Conservation (phyloP, 1,284 basidiomycete species). For the Gymnopus androsaceus region DNA sequence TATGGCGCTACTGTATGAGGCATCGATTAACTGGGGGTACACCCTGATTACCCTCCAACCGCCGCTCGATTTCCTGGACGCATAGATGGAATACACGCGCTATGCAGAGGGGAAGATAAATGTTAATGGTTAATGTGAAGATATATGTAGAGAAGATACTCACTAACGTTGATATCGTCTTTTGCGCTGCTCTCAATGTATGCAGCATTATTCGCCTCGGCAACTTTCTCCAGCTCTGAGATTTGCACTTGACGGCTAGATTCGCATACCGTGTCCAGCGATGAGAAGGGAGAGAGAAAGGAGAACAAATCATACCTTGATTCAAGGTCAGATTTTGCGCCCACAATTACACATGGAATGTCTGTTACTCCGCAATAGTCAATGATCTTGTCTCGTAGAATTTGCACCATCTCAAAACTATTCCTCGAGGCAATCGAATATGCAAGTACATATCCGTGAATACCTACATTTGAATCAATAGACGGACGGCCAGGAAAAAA, state of each 20-base stretch:
- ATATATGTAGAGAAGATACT: conserved; percentile 36
- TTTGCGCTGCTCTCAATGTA: conserved; percentile 92
- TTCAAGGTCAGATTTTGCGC: conserved; percentile 89
- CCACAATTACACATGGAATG: conserved; percentile 95
- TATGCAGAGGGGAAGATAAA: conserved; percentile 31
- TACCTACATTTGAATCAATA: too few relatives aligned
- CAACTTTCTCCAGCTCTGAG: conserved; percentile 77
- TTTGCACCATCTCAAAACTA: conserved; percentile 96
- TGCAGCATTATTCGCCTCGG: conserved; percentile 71
- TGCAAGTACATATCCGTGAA: conserved; percentile 87
- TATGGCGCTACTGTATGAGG: conserved; percentile 60
- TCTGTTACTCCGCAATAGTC: conserved; percentile 89
- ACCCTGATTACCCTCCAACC: conserved; percentile 56
- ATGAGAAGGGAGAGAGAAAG: conserved; percentile 1
- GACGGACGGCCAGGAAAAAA: too few relatives aligned
- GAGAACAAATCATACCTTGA: conserved; percentile 53
- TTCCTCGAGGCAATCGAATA: conserved; percentile 92
- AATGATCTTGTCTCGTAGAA: conserved; percentile 96
- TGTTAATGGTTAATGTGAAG: conserved; percentile 1
- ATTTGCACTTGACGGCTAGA: conserved; percentile 73
- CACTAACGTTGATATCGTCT: conserved; percentile 87
- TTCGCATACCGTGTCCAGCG: conserved; percentile 21
- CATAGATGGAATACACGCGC: conserved; percentile 89
- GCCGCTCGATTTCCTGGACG: conserved; percentile 84
- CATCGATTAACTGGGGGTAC: conserved; percentile 65